Percentiles rank a stretch among this genome's conserved stretches.
These are phyloP conservation scores for Pseudogymnoascus sp. DNA, from an alignment of 2,329 filamentous ascomycete species.

Conservation along the genomic window DNA sequence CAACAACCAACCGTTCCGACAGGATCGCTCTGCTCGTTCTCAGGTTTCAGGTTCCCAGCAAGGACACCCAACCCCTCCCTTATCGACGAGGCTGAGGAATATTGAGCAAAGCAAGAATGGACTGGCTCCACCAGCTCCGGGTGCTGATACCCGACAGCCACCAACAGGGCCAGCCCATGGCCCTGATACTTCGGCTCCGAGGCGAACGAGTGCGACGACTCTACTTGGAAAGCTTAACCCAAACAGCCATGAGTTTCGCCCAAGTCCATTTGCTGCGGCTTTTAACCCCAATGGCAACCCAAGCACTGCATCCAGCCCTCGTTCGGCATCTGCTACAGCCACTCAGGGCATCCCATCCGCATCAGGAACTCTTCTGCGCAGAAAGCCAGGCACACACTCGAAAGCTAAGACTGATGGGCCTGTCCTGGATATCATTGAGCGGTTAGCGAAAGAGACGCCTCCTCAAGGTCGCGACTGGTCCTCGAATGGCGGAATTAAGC, in stretches of 20 bases:
- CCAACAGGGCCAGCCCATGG: conserved; percentile 65
- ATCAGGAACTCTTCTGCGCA: conserved; percentile 51
- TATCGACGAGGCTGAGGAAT: conserved; percentile 24
- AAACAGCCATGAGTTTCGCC: conserved; percentile 73
- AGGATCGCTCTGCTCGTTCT: conserved; percentile 20
- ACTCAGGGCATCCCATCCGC: conserved; percentile 31
- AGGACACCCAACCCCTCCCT: conserved; percentile 14
- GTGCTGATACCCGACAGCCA: conserved; percentile 62
- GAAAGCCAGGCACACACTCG: conserved; percentile 59
- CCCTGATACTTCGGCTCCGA: conserved; percentile 46
- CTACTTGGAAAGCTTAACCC: conserved; percentile 55
- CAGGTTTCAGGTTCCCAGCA: conserved; percentile 15
- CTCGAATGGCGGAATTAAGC: conserved; percentile 74
- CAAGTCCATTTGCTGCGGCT: conserved; percentile 69
- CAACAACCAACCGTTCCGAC: conserved; percentile 31
- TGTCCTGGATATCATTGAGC: conserved; percentile 56
- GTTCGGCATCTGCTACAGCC: conserved; percentile 40
- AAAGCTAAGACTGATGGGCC: conserved; percentile 48
- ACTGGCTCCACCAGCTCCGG: conserved; percentile 31
- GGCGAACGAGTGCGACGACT: conserved; percentile 46
- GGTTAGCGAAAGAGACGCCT: conserved; percentile 48
- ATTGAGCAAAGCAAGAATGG: conserved; percentile 19
- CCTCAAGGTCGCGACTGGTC: conserved; percentile 57
- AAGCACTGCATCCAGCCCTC: conserved; percentile 67
- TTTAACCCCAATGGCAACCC: conserved; percentile 65